Conservation (phyloP, 805 yeast genomes). For the Ogataea pilisensis region DNA sequence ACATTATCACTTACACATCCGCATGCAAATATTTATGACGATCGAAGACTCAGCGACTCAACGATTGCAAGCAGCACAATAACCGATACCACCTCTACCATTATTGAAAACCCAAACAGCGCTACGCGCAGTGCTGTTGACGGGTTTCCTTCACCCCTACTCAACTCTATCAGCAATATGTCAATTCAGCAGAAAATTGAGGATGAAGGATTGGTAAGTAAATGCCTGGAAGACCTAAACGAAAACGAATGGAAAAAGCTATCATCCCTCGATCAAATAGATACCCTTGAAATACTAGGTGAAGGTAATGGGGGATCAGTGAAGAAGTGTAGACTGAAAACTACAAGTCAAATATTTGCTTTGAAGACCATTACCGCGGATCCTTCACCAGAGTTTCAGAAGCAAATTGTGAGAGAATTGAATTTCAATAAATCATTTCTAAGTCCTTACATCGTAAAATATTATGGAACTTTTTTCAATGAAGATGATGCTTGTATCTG, state of each 20-base stretch:
- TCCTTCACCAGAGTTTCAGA: constrained; percentile 82
- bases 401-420: constrained; percentile 85
- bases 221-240: constrained; percentile 41
- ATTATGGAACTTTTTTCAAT: constrained; percentile 87
- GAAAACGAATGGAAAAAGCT: constrained; percentile 72
- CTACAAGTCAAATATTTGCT: constrained; percentile 68
- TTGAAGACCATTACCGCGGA: constrained; percentile 69
- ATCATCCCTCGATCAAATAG: constrained; percentile 55
- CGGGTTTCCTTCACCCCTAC: constrained; percentile 7
- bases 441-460: constrained; percentile 82
- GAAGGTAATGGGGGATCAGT: constrained; percentile 97
- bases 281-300: constrained; percentile 70
- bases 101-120: not conserved
- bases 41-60: constrained; percentile 4
- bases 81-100: constrained; percentile 2
- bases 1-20: constrained; percentile 1
- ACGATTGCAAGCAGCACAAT: not conserved
- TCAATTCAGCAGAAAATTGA: not conserved
- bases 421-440: constrained; percentile 82
- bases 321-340: constrained; percentile 62
- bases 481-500: constrained; percentile 76
- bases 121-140: not conserved
- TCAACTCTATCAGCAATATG: constrained; percentile 7
- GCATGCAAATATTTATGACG: not conserved
- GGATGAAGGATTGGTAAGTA: constrained; percentile 2